Evolutionary conservation across 2,329 filamentous ascomycete genomes (phyloP).

Genomic region (Penicillium brasilianum): DNA sequence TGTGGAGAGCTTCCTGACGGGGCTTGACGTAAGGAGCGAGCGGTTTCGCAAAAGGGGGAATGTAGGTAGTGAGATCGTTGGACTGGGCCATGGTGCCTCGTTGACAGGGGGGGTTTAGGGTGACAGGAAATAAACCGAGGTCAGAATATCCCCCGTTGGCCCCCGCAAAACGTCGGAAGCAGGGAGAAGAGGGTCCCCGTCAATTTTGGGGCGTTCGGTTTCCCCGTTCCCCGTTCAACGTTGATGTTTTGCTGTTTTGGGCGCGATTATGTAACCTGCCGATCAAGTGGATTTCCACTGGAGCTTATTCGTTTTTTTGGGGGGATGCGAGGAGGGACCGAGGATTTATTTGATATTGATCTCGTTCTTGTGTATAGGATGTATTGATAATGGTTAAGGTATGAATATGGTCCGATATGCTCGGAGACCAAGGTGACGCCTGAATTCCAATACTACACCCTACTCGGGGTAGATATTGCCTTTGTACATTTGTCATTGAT

Average conservation of each 20-base stretch:
- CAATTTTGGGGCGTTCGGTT: not conserved
- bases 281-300: constrained; percentile 13
- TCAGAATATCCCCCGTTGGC: not conserved
- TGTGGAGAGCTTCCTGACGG: constrained; percentile 45
- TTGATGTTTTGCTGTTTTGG: constrained; percentile 27
- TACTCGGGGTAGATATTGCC: too few species aligned
- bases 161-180: not conserved
- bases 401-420: not conserved
- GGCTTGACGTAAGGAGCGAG: constrained; percentile 47
- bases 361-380: not conserved
- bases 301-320: constrained; percentile 11
- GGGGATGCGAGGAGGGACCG: constrained; percentile 15
- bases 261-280: constrained; percentile 26
- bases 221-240: not conserved
- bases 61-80: constrained; percentile 30
- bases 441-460: too few species aligned
- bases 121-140: not conserved
- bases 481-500: too few species aligned
- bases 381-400: not conserved
- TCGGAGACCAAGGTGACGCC: not conserved
- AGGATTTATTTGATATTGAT: not conserved
- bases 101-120: constrained; percentile 16
- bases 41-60: constrained; percentile 42
- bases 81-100: constrained; percentile 35
- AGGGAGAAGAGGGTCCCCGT: not conserved